Evolutionary conservation across 2,329 filamentous ascomycete species (phyloP), one percentile per base, ranked within the genome.

Genomic region (Malbranchea zuffiana): DNA sequence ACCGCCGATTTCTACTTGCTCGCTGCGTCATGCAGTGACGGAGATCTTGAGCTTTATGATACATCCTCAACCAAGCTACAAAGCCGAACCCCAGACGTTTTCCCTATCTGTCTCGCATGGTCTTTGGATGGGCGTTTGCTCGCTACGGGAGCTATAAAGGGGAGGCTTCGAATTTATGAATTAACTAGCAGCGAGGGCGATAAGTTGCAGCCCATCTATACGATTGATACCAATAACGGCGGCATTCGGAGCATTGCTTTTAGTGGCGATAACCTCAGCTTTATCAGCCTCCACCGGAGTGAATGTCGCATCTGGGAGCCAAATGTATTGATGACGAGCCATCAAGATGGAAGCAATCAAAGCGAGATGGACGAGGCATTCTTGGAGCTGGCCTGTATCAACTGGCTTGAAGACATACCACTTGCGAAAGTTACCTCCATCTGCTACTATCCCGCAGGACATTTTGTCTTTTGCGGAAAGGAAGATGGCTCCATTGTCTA

Each of bases 401-500:
- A 44, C 10, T 36, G 44, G 35, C 21, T 46, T 7, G 36, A 45
- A 24, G 35, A 23, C 10, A 24, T 24, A 8, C 33, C 27, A 6
- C 34, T 47, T 25, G 40, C 48, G 1, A 53, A 44, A 36, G 51
- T 61, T 16, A 59, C 46, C 17, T 49, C 50, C 15, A 50, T 61
- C 26, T 40, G 37, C 21, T 42, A 47, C 16, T 45, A 54, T 43
- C 40, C 40, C 26, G 49, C 37, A 4, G 43, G 27, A 5, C 47
- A 51, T 3, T 41, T 51, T 7, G 32, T 57, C 6, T 52, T 61
- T 35, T 61, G 56, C 29, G 60, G 59, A 18, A 58, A 55, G 31
- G 47, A 56, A 33, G 52, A 63, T 40, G 59, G 59, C n/a, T 49
- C 50, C 1, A 50, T 63, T 15, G 45, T 38, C n/a, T 30, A 57